A percentile compares a stretch with the other conserved stretches of the same genome.
Evolutionary conservation across 164 flowering plant genomes (phyloP).

Genomic region (Stephania japonica): DNA sequence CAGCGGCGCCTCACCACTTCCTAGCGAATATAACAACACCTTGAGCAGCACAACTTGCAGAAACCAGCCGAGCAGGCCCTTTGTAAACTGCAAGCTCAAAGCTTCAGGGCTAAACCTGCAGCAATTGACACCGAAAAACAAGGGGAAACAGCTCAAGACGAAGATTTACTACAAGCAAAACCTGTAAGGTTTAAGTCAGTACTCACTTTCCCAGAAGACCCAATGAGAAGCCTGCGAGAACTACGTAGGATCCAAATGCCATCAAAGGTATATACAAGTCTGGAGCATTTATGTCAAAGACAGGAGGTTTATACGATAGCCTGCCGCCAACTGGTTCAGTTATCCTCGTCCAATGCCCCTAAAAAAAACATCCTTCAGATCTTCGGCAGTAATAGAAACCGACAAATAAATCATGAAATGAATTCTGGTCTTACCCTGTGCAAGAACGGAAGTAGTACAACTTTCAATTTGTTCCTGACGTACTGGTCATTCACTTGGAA

Average conservation of each 20-base stretch:
- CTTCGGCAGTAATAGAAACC: background rate
- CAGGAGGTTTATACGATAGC: slow-evolving; percentile 59
- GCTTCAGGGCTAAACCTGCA: slow-evolving; percentile 53
- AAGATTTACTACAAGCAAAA: background rate
- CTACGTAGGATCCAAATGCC: slow-evolving; percentile 57
- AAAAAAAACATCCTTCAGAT: slow-evolving; percentile 1
- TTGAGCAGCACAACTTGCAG: slow-evolving; percentile 32
- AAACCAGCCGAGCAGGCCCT: slow-evolving; percentile 38
- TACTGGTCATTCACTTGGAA: slow-evolving; percentile 76
- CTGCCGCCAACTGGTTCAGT: slow-evolving; percentile 56
- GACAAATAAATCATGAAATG: background rate
- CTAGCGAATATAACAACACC: slow-evolving; percentile 26
- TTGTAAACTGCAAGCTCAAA: slow-evolving; percentile 30
- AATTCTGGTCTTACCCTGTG: slow-evolving; percentile 42
- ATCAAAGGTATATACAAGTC: slow-evolving; percentile 58
- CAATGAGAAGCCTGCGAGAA: slow-evolving; percentile 47
- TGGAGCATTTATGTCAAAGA: slow-evolving; percentile 60
- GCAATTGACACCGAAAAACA: background rate
- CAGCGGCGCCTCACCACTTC: slow-evolving; percentile 37
- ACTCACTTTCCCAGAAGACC: slow-evolving; percentile 55
- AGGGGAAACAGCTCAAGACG: background rate
- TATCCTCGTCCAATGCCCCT: slow-evolving; percentile 66
- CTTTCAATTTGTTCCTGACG: slow-evolving; percentile 74
- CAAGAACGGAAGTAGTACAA: slow-evolving; percentile 64
- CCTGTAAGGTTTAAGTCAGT: background rate